These are phyloP conservation scores for Beauveria pseudobassiana DNA, from an alignment of 2,329 filamentous ascomycete genomes.

Conservation along the genomic window DNA sequence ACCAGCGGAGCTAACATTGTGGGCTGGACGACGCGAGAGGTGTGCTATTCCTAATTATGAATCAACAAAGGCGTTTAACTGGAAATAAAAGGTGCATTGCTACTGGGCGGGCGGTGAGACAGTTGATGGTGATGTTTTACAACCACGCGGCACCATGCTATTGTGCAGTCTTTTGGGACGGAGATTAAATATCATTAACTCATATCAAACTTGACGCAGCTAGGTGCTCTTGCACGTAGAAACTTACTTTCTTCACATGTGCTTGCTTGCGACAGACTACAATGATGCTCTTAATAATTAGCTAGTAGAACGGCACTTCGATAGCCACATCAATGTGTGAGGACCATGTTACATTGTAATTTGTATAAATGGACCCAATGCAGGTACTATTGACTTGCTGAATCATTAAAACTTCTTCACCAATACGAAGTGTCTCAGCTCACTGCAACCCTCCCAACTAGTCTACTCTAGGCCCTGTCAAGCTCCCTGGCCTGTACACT, in stretches of 20 bases:
- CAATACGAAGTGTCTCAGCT: not conserved
- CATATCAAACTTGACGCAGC: too few relatives aligned
- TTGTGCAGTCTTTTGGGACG: not conserved
- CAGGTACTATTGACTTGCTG: not conserved
- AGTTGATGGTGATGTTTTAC: not conserved
- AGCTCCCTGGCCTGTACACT: not conserved
- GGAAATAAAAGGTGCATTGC: too few relatives aligned
- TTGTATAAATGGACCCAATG: not conserved
- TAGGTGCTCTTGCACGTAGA: too few relatives aligned
- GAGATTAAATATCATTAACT: too few relatives aligned
- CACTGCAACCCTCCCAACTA: not conserved
- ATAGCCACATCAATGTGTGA: too few relatives aligned
- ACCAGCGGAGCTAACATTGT: not conserved
- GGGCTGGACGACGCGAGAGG: not conserved
- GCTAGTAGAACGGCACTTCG: too few relatives aligned
- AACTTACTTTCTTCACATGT: too few relatives aligned
- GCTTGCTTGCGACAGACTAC: too few relatives aligned
- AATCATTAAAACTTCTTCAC: not conserved
- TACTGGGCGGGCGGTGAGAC: not conserved
- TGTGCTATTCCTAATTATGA: too few relatives aligned
- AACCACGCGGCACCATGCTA: not conserved
- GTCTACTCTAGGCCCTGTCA: not conserved
- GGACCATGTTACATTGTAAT: too few relatives aligned
- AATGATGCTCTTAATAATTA: too few relatives aligned
- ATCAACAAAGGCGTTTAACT: too few relatives aligned